These are phyloP conservation scores for Stagonosporopsis cucurbitacearum DNA, from an alignment of 2,329 filamentous ascomycete species.

Conservation along the genomic window DNA sequence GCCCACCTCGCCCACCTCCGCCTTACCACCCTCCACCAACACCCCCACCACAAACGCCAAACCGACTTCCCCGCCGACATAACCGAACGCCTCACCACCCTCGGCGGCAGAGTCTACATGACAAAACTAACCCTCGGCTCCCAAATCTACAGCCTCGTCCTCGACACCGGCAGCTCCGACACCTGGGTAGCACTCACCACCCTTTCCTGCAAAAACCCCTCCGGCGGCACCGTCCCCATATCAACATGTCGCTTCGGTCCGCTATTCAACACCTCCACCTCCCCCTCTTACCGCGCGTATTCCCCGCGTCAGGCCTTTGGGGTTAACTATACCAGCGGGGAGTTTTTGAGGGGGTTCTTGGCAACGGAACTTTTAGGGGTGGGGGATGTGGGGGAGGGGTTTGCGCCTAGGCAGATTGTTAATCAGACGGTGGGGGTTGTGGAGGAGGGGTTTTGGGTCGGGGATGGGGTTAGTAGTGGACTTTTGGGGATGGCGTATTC, in stretches of 20 bases:
- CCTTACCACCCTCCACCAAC: too few species aligned
- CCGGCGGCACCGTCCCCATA: slow-evolving; percentile 1
- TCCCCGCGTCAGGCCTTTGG: slow-evolving; percentile 19
- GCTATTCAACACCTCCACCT: slow-evolving; percentile 20
- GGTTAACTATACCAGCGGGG: slow-evolving; percentile 34
- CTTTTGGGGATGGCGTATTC: slow-evolving; percentile 39
- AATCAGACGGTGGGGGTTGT: slow-evolving; percentile 39
- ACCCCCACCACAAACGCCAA: too few species aligned
- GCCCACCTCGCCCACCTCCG: slow-evolving; percentile 11
- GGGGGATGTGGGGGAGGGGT: slow-evolving; percentile 19
- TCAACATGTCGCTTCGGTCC: slow-evolving; percentile 27
- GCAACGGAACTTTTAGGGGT: slow-evolving; percentile 31
- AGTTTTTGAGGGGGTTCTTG: slow-evolving; percentile 31
- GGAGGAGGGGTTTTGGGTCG: slow-evolving; percentile 36
- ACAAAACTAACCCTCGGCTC: slow-evolving; percentile 31
- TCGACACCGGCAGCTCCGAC: slow-evolving; percentile 38
- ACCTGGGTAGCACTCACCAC: slow-evolving; percentile 32
- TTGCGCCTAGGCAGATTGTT: slow-evolving; percentile 19
- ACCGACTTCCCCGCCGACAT: slow-evolving; percentile 10
- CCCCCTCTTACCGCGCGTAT: slow-evolving; percentile 1
- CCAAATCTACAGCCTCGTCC: slow-evolving; percentile 29
- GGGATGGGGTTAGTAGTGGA: slow-evolving; percentile 38
- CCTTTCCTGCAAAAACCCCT: slow-evolving; percentile 25
- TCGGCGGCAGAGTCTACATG: slow-evolving; percentile 41
- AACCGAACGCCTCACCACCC: slow-evolving; percentile 30